Conservation (phyloP, 2,329 filamentous ascomycete species). For the Scedosporium dehoogii region DNA sequence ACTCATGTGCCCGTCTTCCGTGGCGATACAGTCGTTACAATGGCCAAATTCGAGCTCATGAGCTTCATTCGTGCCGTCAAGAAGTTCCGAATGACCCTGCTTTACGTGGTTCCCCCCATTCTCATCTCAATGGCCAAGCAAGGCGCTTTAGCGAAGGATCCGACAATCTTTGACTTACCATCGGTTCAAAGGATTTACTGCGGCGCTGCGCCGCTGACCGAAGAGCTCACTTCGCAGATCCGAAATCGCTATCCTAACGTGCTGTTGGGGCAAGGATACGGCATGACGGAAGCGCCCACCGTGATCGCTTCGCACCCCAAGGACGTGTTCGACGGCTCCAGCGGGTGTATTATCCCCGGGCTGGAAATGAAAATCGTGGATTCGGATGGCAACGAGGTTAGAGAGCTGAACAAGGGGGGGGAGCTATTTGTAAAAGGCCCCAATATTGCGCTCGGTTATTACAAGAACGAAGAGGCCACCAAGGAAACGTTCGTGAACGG, state of each 20-base stretch:
- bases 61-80: background rate
- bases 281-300: slow-evolving; percentile 6
- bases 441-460: slow-evolving; percentile 63
- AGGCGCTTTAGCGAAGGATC: slow-evolving; percentile 1
- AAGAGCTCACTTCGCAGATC: slow-evolving; percentile 3
- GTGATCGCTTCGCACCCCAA: slow-evolving; percentile 4
- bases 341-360: slow-evolving; percentile 6
- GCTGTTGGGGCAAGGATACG: slow-evolving; percentile 6
- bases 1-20: background rate
- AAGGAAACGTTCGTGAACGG: slow-evolving; percentile 62
- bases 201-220: slow-evolving; percentile 7
- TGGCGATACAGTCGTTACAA: background rate
- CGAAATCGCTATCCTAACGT: slow-evolving; percentile 2
- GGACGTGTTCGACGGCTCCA: slow-evolving; percentile 6
- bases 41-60: background rate
- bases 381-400: slow-evolving; percentile 60
- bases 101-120: slow-evolving; percentile 1
- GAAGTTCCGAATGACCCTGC: background rate
- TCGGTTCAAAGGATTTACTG: slow-evolving; percentile 5
- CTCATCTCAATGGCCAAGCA: slow-evolving; percentile 2
- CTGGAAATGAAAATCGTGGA: background rate
- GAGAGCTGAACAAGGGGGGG: slow-evolving; percentile 51
- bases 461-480: slow-evolving; percentile 70
- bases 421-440: slow-evolving; percentile 67
- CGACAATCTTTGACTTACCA: background rate